phyloP scores from a whole-genome alignment of 2,329 filamentous ascomycete species.

The Xylariaceae sp. region DNA sequence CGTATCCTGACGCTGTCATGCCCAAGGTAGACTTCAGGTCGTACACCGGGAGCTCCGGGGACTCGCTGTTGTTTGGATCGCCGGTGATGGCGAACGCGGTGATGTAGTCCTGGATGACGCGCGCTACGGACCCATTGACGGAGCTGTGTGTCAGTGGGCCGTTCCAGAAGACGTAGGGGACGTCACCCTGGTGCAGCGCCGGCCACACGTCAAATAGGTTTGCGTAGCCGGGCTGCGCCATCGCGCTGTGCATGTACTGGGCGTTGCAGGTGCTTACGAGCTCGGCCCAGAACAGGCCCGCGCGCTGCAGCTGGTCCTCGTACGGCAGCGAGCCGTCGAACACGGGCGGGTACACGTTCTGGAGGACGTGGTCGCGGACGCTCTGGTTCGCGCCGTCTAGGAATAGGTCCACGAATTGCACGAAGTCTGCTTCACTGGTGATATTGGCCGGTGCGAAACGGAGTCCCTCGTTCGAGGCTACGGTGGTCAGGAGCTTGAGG shows the following conservation, averaged over 20 bases:
- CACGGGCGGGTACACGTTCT: neutral
- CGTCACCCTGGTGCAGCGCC: neutral
- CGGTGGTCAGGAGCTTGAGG: constrained; percentile 36
- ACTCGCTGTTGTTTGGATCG: neutral
- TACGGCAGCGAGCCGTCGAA: neutral
- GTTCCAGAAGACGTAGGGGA: constrained; percentile 5
- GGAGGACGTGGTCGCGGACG: neutral
- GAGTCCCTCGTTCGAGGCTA: constrained; percentile 46
- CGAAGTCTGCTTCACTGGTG: constrained; percentile 37
- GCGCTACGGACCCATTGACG: neutral
- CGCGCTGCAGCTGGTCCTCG: neutral
- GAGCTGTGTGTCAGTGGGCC: neutral
- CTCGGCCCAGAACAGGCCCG: neutral
- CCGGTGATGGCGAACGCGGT: constrained; percentile 3
- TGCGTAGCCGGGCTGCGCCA: neutral
- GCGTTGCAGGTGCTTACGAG: constrained; percentile 1
- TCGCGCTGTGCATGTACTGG: neutral
- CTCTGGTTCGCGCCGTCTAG: neutral
- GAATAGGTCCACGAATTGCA: constrained; percentile 34
- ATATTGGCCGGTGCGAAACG: constrained; percentile 44
- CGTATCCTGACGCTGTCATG: neutral
- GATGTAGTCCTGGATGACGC: neutral
- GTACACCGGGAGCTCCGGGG: neutral
- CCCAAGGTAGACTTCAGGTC: neutral
- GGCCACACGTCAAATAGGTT: neutral